A percentile compares a stretch with the other conserved stretches of the same genome.
These are phyloP conservation scores for Dillenia turbinata DNA, from an alignment of 164 flowering plant species.

Conservation along the genomic window DNA sequence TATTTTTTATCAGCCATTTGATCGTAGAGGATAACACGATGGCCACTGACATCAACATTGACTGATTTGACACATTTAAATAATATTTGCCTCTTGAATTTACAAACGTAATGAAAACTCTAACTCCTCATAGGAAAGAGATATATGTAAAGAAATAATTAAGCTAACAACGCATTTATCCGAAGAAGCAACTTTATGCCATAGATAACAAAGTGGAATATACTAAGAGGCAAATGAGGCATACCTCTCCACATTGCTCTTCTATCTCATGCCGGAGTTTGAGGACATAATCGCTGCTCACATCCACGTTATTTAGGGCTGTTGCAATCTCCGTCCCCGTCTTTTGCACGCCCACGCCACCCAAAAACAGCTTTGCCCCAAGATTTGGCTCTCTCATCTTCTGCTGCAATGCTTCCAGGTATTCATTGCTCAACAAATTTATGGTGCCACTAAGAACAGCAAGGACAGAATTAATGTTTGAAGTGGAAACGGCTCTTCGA, in stretches of 20 bases:
- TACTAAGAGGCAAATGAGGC: neutral
- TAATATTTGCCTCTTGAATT: too few species aligned
- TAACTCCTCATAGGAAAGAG: too few species aligned
- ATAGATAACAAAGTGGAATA: neutral
- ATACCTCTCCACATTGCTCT: conserved; percentile 83
- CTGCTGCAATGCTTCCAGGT: conserved; percentile 85
- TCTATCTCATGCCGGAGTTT: conserved; percentile 86
- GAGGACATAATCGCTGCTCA: conserved; percentile 82
- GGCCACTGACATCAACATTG: too few species aligned
- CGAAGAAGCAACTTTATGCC: too few species aligned
- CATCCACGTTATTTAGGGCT: conserved; percentile 84
- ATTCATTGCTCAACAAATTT: conserved; percentile 80
- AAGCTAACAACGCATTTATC: neutral
- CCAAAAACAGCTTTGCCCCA: conserved; percentile 73
- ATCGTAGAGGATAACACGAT: too few species aligned
- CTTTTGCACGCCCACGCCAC: conserved; percentile 88
- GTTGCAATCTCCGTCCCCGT: conserved; percentile 90
- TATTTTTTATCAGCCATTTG: too few species aligned
- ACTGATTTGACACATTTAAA: too few species aligned
- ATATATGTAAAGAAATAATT: too few species aligned
- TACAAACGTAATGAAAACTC: neutral
- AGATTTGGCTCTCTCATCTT: conserved; percentile 81
- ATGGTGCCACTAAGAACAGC: conserved; percentile 69
- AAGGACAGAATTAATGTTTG: conserved; percentile 79
- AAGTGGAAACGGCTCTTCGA: conserved; percentile 85